These are phyloP conservation scores for Scenedesmus sp. DNA, from an alignment of 163 green algal species.

Conservation along the genomic window DNA sequence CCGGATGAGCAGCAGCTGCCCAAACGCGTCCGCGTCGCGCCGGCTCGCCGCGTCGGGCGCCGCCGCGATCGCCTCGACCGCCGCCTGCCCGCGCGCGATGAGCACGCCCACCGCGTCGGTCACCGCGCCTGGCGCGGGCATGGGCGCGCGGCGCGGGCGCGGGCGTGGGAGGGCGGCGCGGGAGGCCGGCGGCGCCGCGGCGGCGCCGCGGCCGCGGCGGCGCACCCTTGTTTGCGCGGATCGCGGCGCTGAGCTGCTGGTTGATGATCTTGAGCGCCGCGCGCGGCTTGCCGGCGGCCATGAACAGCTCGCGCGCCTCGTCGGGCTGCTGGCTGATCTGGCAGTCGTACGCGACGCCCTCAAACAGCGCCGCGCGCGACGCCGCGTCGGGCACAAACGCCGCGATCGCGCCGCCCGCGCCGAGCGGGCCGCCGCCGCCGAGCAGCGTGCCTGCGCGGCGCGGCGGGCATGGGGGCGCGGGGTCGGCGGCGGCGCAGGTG, in stretches of 20 bases:
- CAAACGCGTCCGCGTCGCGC: constrained; percentile 39
- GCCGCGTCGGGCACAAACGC: constrained; percentile 64
- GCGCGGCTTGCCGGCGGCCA: constrained; percentile 36
- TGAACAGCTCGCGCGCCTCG: constrained; percentile 48
- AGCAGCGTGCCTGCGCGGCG: constrained; percentile 67
- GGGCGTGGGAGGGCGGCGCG: too few species aligned
- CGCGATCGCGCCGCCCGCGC: constrained; percentile 65
- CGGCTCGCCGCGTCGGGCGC: constrained; percentile 13
- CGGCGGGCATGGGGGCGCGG: too few species aligned
- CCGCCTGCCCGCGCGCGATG: constrained; percentile 30
- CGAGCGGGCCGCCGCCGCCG: constrained; percentile 67
- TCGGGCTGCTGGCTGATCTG: constrained; percentile 53
- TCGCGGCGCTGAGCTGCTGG: constrained; percentile 66
- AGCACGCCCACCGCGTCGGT: neutral
- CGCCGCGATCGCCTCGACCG: constrained; percentile 35
- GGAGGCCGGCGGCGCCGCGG: too few species aligned
- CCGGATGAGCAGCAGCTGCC: constrained; percentile 39
- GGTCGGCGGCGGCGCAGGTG: too few species aligned
- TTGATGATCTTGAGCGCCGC: constrained; percentile 79
- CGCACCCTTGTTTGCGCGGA: constrained; percentile 27
- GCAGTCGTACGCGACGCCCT: constrained; percentile 76
- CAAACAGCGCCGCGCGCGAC: constrained; percentile 64
- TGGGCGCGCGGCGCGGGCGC: neutral
- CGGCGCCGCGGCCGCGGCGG: neutral
- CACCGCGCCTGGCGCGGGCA: neutral